Evolutionary conservation across 352 stramenopile genomes (phyloP).

Genomic region (Globisporangium spiculum): DNA sequence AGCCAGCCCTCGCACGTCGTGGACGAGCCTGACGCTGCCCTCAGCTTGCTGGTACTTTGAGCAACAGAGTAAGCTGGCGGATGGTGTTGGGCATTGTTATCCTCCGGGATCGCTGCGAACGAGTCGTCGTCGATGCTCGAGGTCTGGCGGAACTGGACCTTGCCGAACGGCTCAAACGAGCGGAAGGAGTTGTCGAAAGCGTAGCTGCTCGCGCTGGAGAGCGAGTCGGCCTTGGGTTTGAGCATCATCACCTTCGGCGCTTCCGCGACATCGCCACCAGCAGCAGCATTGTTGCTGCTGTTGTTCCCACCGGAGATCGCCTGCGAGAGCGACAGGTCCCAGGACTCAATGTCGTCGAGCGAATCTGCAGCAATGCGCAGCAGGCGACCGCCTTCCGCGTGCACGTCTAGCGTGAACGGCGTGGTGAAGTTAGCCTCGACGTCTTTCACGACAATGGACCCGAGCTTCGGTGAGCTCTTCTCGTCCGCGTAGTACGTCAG

Average conservation of each 20-base stretch:
- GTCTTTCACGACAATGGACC: slow-evolving; percentile 23
- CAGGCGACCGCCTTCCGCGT: slow-evolving; percentile 21
- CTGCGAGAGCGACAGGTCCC: slow-evolving; percentile 29
- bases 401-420: slow-evolving; percentile 33
- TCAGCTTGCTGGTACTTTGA: neutral
- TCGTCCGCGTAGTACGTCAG: slow-evolving; percentile 52
- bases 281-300: neutral
- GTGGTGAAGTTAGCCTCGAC: slow-evolving; percentile 31
- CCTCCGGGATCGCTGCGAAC: neutral
- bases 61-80: neutral
- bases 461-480: slow-evolving; percentile 23
- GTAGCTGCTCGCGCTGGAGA: neutral
- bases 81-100: neutral
- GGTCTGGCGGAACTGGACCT: slow-evolving; percentile 12
- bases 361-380: slow-evolving; percentile 33
- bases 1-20: slow-evolving; percentile 49
- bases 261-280: neutral
- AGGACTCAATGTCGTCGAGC: slow-evolving; percentile 36
- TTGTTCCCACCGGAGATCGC: slow-evolving; percentile 8
- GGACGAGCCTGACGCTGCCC: neutral
- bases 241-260: neutral
- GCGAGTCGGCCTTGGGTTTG: neutral
- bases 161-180: slow-evolving; percentile 4
- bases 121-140: slow-evolving; percentile 1
- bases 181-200: neutral